Evolutionary conservation across 306 rosid species (phyloP).

Genomic region (Medicago ruthenica): DNA sequence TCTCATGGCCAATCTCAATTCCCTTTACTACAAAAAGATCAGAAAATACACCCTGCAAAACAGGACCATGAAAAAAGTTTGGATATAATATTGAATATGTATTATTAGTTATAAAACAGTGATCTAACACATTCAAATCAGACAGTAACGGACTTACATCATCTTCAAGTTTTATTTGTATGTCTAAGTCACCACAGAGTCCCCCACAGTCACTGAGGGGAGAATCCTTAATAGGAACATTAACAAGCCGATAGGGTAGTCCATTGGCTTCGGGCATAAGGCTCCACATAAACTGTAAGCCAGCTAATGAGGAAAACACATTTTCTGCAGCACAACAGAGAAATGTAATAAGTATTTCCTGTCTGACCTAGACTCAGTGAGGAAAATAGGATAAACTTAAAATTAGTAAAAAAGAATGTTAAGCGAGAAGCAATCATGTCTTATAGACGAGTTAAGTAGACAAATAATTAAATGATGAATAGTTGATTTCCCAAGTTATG

Average conservation of each 20-base stretch:
- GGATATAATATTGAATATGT: constrained; percentile 29
- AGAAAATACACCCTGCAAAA: constrained; percentile 91
- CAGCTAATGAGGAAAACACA: constrained; percentile 92
- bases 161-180: constrained; percentile 88
- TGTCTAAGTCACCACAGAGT: constrained; percentile 84
- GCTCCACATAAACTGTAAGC: constrained; percentile 90
- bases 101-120: constrained; percentile 21
- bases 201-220: constrained; percentile 96
- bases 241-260: constrained; percentile 73
- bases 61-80: constrained; percentile 42
- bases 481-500: not conserved
- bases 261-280: constrained; percentile 62
- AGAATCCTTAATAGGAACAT: constrained; percentile 88
- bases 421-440: constrained; percentile 26
- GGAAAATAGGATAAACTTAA: not conserved
- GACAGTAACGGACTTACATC: constrained; percentile 64
- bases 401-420: not conserved
- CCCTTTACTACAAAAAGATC: constrained; percentile 89
- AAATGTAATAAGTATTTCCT: constrained; percentile 35
- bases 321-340: constrained; percentile 71
- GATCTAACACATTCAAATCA: constrained; percentile 45
- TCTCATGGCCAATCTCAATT: constrained; percentile 87
- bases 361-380: constrained; percentile 28
- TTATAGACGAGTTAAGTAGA: not conserved
- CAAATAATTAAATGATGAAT: not conserved